Percentiles rank a stretch among this genome's conserved stretches.
phyloP scores from a whole-genome alignment of 2,329 filamentous ascomycete genomes.

The Neonectria coccinea region DNA sequence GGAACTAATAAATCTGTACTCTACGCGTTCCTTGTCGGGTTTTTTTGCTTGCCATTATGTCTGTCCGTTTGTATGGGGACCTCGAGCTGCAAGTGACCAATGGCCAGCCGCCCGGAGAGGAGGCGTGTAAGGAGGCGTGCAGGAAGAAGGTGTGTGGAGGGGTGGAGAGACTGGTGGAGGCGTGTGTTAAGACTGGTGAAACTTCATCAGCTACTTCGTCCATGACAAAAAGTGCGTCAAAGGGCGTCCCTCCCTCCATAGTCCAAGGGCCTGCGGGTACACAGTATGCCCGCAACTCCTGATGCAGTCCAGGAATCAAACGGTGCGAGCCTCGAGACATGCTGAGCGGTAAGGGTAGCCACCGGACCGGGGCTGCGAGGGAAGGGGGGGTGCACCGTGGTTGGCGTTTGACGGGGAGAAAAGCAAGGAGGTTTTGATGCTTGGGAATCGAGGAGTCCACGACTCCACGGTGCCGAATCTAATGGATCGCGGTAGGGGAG shows the following conservation, averaged over 20 bases:
- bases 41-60: constrained; percentile 2
- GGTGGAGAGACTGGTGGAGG: not conserved
- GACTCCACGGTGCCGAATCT: constrained; percentile 11
- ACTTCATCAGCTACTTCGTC: not conserved
- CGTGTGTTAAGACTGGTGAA: not conserved
- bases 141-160: not conserved
- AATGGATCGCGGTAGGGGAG: constrained; percentile 14
- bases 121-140: not conserved
- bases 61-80: not conserved
- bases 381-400: constrained; percentile 11
- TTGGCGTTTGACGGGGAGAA: constrained; percentile 33
- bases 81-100: not conserved
- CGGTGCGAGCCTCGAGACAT: constrained; percentile 22
- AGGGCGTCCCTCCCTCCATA: not conserved
- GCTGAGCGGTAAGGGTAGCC: constrained; percentile 29
- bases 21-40: not conserved
- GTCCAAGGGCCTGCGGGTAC: not conserved
- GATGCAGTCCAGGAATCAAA: constrained; percentile 23
- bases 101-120: constrained; percentile 1
- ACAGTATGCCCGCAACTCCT: not conserved
- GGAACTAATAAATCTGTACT: not conserved
- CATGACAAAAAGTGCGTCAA: not conserved
- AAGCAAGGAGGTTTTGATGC: constrained; percentile 40
- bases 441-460: constrained; percentile 24
- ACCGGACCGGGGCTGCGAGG: constrained; percentile 25